Conservation (phyloP, 2,329 filamentous ascomycete genomes). For the Fusarium protoensiforme region DNA sequence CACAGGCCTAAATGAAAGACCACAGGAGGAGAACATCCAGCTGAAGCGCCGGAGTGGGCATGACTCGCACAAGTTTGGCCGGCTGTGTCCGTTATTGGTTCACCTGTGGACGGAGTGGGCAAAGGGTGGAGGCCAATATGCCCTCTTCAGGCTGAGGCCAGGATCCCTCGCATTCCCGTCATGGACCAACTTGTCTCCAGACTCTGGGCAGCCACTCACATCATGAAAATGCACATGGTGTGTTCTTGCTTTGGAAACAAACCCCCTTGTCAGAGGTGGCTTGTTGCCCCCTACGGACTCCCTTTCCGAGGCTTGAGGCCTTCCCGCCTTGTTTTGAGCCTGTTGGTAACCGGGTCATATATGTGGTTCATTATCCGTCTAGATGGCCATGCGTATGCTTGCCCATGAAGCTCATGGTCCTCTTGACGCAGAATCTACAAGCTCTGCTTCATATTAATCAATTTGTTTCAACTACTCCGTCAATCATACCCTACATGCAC, state of each 20-base stretch:
- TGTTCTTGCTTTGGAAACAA: neutral
- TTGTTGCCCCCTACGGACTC: neutral
- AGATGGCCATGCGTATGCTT: neutral
- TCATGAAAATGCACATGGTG: neutral
- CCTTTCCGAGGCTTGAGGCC: neutral
- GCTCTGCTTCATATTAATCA: neutral
- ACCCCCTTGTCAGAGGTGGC: neutral
- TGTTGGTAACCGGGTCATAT: constrained; percentile 19
- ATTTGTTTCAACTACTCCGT: neutral
- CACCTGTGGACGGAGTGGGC: neutral
- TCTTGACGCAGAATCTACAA: neutral
- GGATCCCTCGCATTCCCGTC: neutral
- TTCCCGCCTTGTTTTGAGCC: constrained; percentile 1
- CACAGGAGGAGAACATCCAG: neutral
- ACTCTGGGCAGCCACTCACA: neutral
- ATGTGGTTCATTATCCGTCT: constrained; percentile 20
- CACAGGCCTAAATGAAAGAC: neutral
- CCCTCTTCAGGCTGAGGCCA: neutral
- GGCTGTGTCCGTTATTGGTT: neutral
- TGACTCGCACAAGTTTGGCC: neutral
- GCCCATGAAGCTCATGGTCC: neutral
- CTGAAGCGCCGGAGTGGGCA: neutral
- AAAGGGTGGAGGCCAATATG: neutral
- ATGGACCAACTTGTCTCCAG: neutral
- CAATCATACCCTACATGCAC: neutral